phyloP scores from a whole-genome alignment of 768 basidiomycete genomes.

The Tephrocybe sp. region DNA sequence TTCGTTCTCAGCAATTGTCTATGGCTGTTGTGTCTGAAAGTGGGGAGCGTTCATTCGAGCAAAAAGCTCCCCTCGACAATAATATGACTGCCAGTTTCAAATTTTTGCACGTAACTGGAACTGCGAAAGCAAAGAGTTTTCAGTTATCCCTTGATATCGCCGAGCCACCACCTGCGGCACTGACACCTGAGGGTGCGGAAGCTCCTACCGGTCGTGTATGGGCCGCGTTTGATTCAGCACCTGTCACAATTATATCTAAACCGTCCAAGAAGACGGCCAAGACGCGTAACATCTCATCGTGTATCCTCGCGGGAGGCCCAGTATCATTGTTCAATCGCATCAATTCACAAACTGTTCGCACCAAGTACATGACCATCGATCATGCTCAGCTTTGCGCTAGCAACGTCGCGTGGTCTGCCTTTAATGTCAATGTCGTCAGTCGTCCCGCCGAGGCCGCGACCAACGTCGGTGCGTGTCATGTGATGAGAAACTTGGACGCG shows the following conservation, averaged over 20 bases:
- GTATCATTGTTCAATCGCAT: constrained; percentile 95
- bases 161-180: constrained; percentile 61
- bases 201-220: constrained; percentile 67
- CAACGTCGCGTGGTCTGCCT: constrained; percentile 91
- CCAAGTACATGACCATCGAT: constrained; percentile 96
- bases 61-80: constrained; percentile 80
- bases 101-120: constrained; percentile 85
- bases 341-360: constrained; percentile 95
- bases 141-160: constrained; percentile 83
- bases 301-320: constrained; percentile 86
- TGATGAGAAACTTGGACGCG: constrained; percentile 40
- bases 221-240: constrained; percentile 91
- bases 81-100: constrained; percentile 90
- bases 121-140: constrained; percentile 89
- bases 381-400: constrained; percentile 82
- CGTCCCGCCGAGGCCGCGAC: constrained; percentile 65
- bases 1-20: constrained; percentile 76
- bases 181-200: constrained; percentile 46
- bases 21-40: constrained; percentile 87
- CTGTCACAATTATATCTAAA: constrained; percentile 94
- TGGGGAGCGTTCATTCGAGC: constrained; percentile 82
- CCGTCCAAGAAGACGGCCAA: constrained; percentile 97
- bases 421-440: constrained; percentile 88
- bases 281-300: constrained; percentile 88
- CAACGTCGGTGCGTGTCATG: constrained; percentile 64